Evolutionary conservation across 371 early-diverging fungal genomes (phyloP).

Genomic region (Mucor mucedo): DNA sequence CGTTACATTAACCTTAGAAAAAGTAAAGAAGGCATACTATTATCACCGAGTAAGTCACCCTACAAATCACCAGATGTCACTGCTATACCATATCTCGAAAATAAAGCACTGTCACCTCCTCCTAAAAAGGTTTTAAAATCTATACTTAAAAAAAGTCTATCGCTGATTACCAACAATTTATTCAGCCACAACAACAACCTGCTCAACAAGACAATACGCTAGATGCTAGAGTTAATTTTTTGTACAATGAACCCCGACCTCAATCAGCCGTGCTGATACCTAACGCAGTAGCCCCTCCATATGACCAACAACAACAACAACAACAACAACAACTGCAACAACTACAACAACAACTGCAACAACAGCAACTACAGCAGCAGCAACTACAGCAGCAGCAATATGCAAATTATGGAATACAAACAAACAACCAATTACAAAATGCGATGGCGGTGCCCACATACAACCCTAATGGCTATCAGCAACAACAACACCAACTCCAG

Average conservation of each 20-base stretch:
- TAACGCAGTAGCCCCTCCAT: neutral
- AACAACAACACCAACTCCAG: too few species aligned
- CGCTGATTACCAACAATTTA: neutral
- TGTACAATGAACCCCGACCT: neutral
- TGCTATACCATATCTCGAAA: neutral
- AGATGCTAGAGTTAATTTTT: neutral
- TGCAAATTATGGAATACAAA: neutral
- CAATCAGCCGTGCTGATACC: neutral
- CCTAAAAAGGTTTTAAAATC: conserved; percentile 11
- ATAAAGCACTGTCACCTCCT: neutral
- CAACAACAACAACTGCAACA: too few species aligned
- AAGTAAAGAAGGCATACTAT: neutral
- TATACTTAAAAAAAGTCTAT: conserved; percentile 3
- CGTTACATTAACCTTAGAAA: neutral
- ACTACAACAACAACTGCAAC: too few species aligned
- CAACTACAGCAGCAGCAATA: neutral
- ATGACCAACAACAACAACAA: neutral
- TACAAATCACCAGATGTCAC: neutral
- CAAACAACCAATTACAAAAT: too few species aligned
- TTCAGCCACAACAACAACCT: neutral
- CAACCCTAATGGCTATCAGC: too few species aligned
- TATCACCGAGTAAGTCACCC: neutral
- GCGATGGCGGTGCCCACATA: too few species aligned
- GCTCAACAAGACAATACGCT: neutral
- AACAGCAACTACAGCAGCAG: too few species aligned